Conservation (phyloP, 23 red algal species). For the Gracilariopsis chorda region DNA sequence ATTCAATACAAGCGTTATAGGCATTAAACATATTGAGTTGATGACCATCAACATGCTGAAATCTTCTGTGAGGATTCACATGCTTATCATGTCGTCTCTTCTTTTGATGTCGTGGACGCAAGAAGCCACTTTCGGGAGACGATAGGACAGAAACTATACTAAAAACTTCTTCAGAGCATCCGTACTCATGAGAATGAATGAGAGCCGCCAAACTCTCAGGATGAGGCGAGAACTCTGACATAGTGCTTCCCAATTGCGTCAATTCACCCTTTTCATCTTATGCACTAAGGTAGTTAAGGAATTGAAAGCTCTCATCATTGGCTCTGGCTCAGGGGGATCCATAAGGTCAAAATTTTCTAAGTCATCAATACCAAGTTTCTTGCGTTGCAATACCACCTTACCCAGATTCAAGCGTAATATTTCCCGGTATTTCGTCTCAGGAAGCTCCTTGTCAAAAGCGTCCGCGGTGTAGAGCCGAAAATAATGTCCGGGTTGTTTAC, state of each 20-base stretch:
- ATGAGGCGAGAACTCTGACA: conserved; percentile 87
- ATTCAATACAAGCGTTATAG: conserved; percentile 71
- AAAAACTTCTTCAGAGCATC: conserved; percentile 79
- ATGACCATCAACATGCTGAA: conserved; percentile 67
- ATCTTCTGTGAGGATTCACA: conserved; percentile 2
- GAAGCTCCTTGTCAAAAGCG: conserved; percentile 77
- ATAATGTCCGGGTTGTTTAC: conserved; percentile 84
- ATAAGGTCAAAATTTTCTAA: conserved; percentile 99
- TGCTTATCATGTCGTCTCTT: conserved; percentile 20
- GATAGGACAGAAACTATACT: conserved; percentile 95
- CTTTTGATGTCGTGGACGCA: conserved; percentile 54
- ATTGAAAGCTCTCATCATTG: conserved; percentile 94
- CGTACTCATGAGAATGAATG: conserved; percentile 65
- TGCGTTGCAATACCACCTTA: conserved; percentile 88
- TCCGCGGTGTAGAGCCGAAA: conserved; percentile 91
- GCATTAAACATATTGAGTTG: conserved; percentile 82
- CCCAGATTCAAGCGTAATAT: conserved; percentile 94
- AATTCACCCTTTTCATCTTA: conserved; percentile 85
- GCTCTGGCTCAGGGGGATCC: conserved; percentile 95
- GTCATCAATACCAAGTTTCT: conserved; percentile 80
- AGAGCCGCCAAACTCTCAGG: conserved; percentile 70
- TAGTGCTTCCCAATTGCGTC: conserved; percentile 64
- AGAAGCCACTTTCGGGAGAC: conserved; percentile 69
- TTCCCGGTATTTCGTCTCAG: conserved; percentile 74
- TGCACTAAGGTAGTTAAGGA: conserved; percentile 84